Evolutionary conservation across 1,284 basidiomycete genomes (phyloP), one percentile per base, ranked within the genome.

Genomic region (Ustilago shanxiensis): DNA sequence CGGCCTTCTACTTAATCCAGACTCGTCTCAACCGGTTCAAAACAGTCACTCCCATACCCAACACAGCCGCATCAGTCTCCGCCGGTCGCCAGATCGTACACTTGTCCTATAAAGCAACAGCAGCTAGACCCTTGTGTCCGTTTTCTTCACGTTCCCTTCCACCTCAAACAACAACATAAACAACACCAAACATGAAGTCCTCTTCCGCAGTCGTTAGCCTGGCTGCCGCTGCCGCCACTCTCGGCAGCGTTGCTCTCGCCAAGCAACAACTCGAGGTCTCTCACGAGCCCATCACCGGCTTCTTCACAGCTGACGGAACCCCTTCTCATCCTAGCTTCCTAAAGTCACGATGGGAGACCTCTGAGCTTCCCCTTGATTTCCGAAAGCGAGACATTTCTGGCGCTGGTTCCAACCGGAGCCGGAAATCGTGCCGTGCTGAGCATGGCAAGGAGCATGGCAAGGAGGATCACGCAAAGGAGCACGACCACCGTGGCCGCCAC

Each of bases 341-440:
- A 31, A 49, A 55, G 41, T 65, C 62, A 1, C 50, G 75, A 63
- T 77, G 74, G 74, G 65, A 72, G 26, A 60, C 70, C 28, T 77
- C 75, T 35, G 59, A 67, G 11, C 44, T 72, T 4, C 62, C 69
- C 13, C 70, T 77, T 63, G 64, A 66, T 39, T 77, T 67, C 58
- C 73, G 68, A 16, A 71, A 73, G 54, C 74, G 71, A 11, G 35
- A 64, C n/a, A 20, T 70, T 28, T 70, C 66, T 26, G 62, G 62
- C 13, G 44, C 55, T 9, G 62, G 60, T 26, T 72, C 70, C 47
- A 74, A 65, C 50, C 71, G 67, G n/a, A 60, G 53, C 57, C n/a
- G 20, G 3, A 64, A 64, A 37, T 3, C 53, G 1, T 69, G 66
- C 33, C 61, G 62, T 39, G 31, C 57, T 49, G 50, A 71, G 10